Base-by-base conservation (phyloP, 106 monocot genomes). In the Dendrobium catenatum region DNA sequence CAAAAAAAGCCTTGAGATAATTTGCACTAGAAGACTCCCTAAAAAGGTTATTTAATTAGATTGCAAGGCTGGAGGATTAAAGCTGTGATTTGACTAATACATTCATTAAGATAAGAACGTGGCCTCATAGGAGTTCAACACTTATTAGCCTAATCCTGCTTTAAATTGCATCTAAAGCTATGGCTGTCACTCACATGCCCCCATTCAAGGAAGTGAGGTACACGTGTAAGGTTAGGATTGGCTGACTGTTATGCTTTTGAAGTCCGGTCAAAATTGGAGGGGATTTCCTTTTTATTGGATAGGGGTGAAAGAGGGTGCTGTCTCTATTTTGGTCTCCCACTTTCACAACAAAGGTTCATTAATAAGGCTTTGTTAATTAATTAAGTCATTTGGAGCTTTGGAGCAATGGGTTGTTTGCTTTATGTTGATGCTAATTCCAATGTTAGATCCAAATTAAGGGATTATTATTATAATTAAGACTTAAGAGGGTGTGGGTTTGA, bases 111-210 rank as follows among this genome's bases (percentile, higher is more conserved):
- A 33, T 70, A 16, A 16, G 70, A 33, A 70, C 70, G 68, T 68
- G 68, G 68, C 68, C 68, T 68, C 11, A 31, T 11, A 68, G 68
- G 68, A 68, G 9, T 29, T 61, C 2, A 64, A 64, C 22, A 64
- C 19, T 64, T 70, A 31, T 33, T 70, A 61, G 22, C 8, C 61
- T 61, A 61, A 61, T 61, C 0, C 22, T 61, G 61, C n/a, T 61
- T 61, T 61, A 61, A 61, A 61, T 61, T 61, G 61, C 61, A 61
- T 27, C 70, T 37, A 70, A 70, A 70, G 70, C 70, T 37, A 70
- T 33, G 70, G 37, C 37, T 70, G 70, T 70, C 70, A 70, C 4
- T 29, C 70, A 70, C 70, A 70, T 70, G 70, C 33, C 2, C 22
- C 22, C 68, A 11, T 70, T 33, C 11, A 13, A 33, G 33, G 29